Conservation (phyloP, 345 rosid genomes). For the Cardiospermum halicacabum region DNA sequence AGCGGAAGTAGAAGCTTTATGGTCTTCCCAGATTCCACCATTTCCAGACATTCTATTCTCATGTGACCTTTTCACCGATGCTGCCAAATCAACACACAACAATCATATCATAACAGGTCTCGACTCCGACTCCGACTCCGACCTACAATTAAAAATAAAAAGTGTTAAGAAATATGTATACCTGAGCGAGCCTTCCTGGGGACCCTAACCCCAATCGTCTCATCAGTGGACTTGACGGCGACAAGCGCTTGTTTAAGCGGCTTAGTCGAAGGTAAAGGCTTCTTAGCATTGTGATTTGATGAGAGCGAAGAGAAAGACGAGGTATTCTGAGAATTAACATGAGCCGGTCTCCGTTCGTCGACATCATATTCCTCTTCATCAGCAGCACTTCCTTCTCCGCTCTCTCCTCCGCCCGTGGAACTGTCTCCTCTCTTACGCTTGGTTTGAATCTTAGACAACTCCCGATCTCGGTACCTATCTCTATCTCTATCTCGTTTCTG, state of each 20-base stretch:
- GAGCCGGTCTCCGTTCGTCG: conserved; percentile 13
- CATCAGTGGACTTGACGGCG: conserved; percentile 30
- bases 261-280: conserved; percentile 15
- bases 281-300: conserved; percentile 21
- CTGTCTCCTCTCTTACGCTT: conserved; percentile 43
- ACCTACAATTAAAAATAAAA: background rate
- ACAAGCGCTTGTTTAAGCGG: conserved; percentile 5
- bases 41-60: conserved; percentile 44
- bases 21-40: conserved; percentile 40
- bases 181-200: conserved; percentile 75
- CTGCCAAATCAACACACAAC: conserved; percentile 22
- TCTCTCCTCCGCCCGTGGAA: conserved; percentile 30
- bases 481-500: conserved; percentile 15
- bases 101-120: background rate
- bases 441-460: conserved; percentile 20
- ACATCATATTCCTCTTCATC: conserved; percentile 30
- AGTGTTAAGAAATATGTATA: conserved; percentile 4
- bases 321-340: background rate
- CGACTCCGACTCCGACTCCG: background rate
- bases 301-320: conserved; percentile 3
- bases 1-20: conserved; percentile 30
- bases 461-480: conserved; percentile 24
- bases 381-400: conserved; percentile 34
- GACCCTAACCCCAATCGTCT: conserved; percentile 46
- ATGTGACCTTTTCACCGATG: conserved; percentile 51